phyloP scores from a whole-genome alignment of 352 stramenopile genomes.

The Globisporangium rhizosaccharum region DNA sequence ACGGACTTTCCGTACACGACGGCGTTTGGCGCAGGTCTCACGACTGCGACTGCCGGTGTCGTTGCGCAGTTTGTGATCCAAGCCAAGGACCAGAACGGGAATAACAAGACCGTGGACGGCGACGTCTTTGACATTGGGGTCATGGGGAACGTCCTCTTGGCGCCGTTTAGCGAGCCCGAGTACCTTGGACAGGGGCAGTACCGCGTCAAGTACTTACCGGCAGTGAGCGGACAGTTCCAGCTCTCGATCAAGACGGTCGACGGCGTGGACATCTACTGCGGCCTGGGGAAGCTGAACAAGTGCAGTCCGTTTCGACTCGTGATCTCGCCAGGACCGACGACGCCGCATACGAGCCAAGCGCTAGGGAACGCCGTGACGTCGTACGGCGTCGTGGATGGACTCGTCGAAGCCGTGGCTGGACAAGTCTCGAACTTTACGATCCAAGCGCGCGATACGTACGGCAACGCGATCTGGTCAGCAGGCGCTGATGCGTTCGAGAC shows the following conservation, averaged over 20 bases:
- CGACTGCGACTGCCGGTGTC: constrained; percentile 75
- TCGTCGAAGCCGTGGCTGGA: constrained; percentile 90
- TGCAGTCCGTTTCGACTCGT: constrained; percentile 92
- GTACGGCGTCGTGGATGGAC: constrained; percentile 73
- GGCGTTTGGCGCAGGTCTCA: constrained; percentile 80
- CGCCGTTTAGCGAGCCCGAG: constrained; percentile 58
- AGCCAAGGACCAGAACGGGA: constrained; percentile 90
- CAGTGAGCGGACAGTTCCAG: constrained; percentile 82
- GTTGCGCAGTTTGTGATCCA: constrained; percentile 91
- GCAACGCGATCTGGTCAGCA: constrained; percentile 61
- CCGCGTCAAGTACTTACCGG: constrained; percentile 81
- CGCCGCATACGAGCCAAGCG: constrained; percentile 86
- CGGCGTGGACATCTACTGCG: constrained; percentile 94
- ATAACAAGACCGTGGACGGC: constrained; percentile 85
- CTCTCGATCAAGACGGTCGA: constrained; percentile 90
- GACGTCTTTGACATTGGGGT: constrained; percentile 76
- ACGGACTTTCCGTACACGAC: constrained; percentile 95
- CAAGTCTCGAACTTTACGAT: constrained; percentile 93
- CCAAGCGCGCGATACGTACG: constrained; percentile 93
- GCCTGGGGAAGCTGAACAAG: constrained; percentile 83
- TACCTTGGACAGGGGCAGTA: constrained; percentile 93
- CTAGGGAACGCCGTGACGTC: constrained; percentile 51
- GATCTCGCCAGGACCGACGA: constrained; percentile 85
- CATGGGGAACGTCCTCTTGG: constrained; percentile 34
- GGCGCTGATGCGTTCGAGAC: constrained; percentile 77